Base-by-base conservation (phyloP, 371 early-diverging fungal genomes). In the Conidiobolus incongruus region DNA sequence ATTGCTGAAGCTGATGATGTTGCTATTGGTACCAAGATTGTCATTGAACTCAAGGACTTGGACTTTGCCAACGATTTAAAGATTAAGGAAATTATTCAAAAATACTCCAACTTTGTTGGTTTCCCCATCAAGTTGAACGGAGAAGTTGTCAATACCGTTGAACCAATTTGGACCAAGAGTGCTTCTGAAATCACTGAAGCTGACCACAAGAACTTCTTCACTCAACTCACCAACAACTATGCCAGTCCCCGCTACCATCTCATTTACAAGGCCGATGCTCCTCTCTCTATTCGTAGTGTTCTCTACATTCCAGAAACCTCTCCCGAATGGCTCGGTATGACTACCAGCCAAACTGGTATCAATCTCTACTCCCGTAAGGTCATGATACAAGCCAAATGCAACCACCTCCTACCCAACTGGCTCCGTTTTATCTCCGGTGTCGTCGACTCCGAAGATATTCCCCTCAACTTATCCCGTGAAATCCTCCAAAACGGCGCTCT, bases 381-480 rank as follows among this genome's bases (percentile, higher is more conserved):
- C 17, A 57, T 83, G 55, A 83, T 83, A 48, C 77, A 77, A 55
- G 64, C 76, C 22, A 75, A 83, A 45, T 71, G 72, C 17, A 66
- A 65, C 40, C 66, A 70, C 33, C 68, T 85, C 38, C 61, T 80
- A 48, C 92, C 80, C 24, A 72, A 65, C 46, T 91, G 70, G 66
- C 60, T 81, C 42, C 70, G 77, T 12, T 83, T 83, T 41, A 62
- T 82, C 78, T 81, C 61, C 15, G 93, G 95, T 40, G 80, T 95
- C 21, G 84, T 98, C 11, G 91, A 94, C 54, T 82, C 83, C 11
- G 91, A 91, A 55, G 98, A 98, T 56, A 69, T 98, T 48, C 95
- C 99, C 3, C 62, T 98, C 49, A 96, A 94, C 51, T 82, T 98
- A 12, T 93, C 94, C 16, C 81, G 99, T 48, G 99, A 98, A 59